A percentile compares a stretch with the other conserved stretches of the same genome.
Conservation (phyloP, 1,139 yeast genomes). For the Geotrichum macrosporum region DNA sequence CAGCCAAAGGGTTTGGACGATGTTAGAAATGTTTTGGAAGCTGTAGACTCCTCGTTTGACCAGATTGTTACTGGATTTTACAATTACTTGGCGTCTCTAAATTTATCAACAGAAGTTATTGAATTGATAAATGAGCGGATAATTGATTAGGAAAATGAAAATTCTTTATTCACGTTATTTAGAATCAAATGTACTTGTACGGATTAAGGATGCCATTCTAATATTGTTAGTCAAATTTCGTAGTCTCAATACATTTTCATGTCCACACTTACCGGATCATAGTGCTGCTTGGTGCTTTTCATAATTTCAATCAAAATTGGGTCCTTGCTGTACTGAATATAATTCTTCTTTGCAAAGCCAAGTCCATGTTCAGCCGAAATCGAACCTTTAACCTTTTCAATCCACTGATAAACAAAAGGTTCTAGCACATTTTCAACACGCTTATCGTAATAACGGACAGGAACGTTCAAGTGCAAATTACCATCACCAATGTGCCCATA, state of each 20-base stretch:
- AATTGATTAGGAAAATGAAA: not conserved
- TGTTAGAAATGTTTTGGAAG: constrained; percentile 6
- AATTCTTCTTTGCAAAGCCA: constrained; percentile 92
- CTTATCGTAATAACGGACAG: constrained; percentile 78
- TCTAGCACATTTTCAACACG: constrained; percentile 73
- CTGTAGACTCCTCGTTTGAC: constrained; percentile 14
- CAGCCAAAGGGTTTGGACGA: constrained; percentile 1
- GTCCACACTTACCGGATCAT: constrained; percentile 54
- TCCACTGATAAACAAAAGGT: constrained; percentile 93
- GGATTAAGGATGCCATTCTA: constrained; percentile 79
- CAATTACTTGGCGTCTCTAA: constrained; percentile 12
- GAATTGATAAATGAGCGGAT: constrained; percentile 11
- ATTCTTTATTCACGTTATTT: not conserved
- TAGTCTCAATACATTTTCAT: not conserved
- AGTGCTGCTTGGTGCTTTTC: constrained; percentile 68
- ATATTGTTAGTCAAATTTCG: not conserved
- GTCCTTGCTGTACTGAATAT: constrained; percentile 76
- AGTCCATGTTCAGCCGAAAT: constrained; percentile 96
- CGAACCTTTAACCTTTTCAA: constrained; percentile 70
- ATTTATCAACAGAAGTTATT: constrained; percentile 9
- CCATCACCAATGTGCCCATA: constrained; percentile 98
- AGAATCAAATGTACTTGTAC: constrained; percentile 56
- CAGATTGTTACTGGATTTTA: constrained; percentile 12
- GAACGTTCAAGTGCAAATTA: constrained; percentile 84
- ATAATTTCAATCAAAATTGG: constrained; percentile 65